These are phyloP conservation scores for Meredithiella fracta DNA, from an alignment of 2,329 filamentous ascomycete genomes.

Conservation along the genomic window DNA sequence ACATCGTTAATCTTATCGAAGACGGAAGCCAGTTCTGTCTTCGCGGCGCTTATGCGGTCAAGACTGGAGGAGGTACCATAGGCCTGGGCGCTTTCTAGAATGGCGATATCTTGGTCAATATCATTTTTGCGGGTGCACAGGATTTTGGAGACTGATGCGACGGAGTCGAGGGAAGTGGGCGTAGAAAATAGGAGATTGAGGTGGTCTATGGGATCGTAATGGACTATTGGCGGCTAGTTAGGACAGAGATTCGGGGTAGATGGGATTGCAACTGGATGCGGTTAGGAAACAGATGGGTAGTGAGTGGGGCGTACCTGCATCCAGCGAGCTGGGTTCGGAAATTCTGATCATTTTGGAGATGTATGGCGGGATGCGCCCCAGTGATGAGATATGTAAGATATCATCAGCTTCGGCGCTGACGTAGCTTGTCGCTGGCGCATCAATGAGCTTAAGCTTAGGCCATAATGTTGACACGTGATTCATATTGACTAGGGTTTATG, in stretches of 20 bases:
- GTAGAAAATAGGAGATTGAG: constrained; percentile 88
- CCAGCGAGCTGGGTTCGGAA: constrained; percentile 25
- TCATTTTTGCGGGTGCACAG: constrained; percentile 66
- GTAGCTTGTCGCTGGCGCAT: background rate
- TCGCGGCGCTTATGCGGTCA: constrained; percentile 77
- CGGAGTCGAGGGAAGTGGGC: constrained; percentile 65
- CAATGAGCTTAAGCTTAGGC: too few relatives aligned
- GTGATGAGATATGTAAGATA: background rate
- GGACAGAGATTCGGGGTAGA: constrained; percentile 14
- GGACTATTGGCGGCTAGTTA: constrained; percentile 26
- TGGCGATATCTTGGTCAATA: constrained; percentile 60
- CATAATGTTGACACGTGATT: too few relatives aligned
- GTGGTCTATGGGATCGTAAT: constrained; percentile 87
- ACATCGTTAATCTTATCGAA: constrained; percentile 94
- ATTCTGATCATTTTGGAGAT: constrained; percentile 14
- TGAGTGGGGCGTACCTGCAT: constrained; percentile 25
- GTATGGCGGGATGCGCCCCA: background rate
- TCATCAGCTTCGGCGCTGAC: background rate
- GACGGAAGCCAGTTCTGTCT: constrained; percentile 72
- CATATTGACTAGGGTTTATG: background rate
- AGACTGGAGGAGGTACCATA: constrained; percentile 77
- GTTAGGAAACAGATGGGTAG: background rate
- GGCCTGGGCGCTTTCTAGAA: constrained; percentile 60
- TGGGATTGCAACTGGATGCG: too few relatives aligned
- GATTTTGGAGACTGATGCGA: constrained; percentile 55